Evolutionary conservation across 2,329 filamentous ascomycete genomes (phyloP), one percentile per base, ranked within the genome.

Genomic region (Pseudogymnoascus sp.): DNA sequence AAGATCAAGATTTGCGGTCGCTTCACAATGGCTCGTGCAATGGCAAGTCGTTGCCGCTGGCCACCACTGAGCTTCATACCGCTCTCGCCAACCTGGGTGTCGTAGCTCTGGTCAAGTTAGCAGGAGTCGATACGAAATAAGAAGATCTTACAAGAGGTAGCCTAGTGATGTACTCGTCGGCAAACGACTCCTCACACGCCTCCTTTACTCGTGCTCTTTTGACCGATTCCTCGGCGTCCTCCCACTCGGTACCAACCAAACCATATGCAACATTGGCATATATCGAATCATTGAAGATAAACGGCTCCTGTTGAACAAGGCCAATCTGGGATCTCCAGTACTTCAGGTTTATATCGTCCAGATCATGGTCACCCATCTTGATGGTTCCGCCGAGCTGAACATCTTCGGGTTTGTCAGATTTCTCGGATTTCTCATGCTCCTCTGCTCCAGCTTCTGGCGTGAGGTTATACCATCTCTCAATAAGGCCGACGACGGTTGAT

Each of bases 21-120:
- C 63, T 87, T 84, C 55, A 92, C 81, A 64, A 93, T 90, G 39
- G 85, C 87, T 31, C 90, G 80, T 1, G 89, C 88, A 64, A 91
- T 92, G 2, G 89, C 88, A 25, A 95, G 81, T 4, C 91, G 84
- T 72, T 95, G 91, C n/a, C 90, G 84, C 72, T 96, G 91, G 0
- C 91, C 91, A n/a, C 90, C 89, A 9, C 88, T 91, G 1, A 95
- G 77, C 71, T 90, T 91, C 58, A 88, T 87, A 4, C 91, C 91
- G 29, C 83, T 83, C 70, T 93, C 90, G 1, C 91, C 91, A 1
- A 94, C 90, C 7, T 82, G 74, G 0, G 90, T 91, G 4, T 88
- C 81, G 69, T 92, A 92, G 1, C 85, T 84, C 77, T 89, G 29
- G 6, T 41, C 25, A 33, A 61, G 25, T 73, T 66, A 58, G 10